phyloP scores from a whole-genome alignment of 805 yeast genomes.

The Lachancea cidri region DNA sequence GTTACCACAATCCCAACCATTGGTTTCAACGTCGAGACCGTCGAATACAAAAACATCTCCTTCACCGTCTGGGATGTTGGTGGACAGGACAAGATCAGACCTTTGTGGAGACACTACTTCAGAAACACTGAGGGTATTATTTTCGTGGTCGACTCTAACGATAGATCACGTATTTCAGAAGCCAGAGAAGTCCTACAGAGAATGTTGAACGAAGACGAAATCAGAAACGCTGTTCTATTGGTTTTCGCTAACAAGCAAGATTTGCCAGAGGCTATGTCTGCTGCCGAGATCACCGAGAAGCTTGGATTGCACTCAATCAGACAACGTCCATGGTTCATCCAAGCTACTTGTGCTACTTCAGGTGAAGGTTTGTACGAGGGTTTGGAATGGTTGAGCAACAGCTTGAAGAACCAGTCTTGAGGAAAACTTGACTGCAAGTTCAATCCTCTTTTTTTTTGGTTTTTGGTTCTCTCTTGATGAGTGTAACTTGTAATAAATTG shows the following conservation, averaged over 20 bases:
- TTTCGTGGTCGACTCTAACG: conserved; percentile 96
- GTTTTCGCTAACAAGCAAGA: conserved; percentile 98
- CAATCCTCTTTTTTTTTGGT: too few relatives aligned
- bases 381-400: conserved; percentile 92
- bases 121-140: conserved; percentile 98
- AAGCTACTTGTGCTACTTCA: conserved; percentile 97
- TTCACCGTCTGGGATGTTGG: conserved; percentile 99
- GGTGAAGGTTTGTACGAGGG: conserved; percentile 99
- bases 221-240: conserved; percentile 90
- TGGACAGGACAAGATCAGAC: conserved; percentile 99
- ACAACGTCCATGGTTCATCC: conserved; percentile 99
- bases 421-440: too few relatives aligned
- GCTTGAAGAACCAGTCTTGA: conserved; percentile 66
- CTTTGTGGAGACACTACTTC: conserved; percentile 98
- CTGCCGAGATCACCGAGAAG: conserved; percentile 96
- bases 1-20: conserved; percentile 95
- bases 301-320: conserved; percentile 94
- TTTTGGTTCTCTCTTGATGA: neutral
- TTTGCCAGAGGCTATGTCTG: conserved; percentile 98
- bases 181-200: conserved; percentile 98
- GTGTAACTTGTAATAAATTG: neutral
- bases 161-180: conserved; percentile 95
- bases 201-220: conserved; percentile 97
- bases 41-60: conserved; percentile 93
- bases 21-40: conserved; percentile 96